Percentiles rank a stretch among this genome's conserved stretches.
Evolutionary conservation across 1,284 basidiomycete species (phyloP).

Genomic region (Pseudozyma hubeiensis): DNA sequence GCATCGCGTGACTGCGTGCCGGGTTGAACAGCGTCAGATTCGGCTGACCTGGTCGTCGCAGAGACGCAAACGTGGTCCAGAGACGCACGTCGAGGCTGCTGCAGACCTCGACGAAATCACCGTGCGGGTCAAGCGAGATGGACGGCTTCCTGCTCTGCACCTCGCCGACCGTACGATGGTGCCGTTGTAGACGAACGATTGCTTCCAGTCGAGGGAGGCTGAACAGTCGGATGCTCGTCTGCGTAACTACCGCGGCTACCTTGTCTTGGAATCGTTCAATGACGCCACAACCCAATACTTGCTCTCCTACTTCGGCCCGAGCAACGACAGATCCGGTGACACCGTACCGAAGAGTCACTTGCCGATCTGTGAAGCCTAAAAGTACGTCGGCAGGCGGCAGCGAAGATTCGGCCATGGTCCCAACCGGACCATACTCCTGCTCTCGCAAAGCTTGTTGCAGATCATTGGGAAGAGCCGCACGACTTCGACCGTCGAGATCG

Average conservation of each 20-base stretch:
- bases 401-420: slow-evolving; percentile 5
- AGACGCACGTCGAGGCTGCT: slow-evolving; percentile 61
- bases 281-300: slow-evolving; percentile 46
- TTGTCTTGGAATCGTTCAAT: slow-evolving; percentile 49
- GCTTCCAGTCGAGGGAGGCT: slow-evolving; percentile 56
- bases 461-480: slow-evolving; percentile 43
- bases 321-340: slow-evolving; percentile 53
- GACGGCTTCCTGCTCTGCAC: slow-evolving; percentile 18
- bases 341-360: slow-evolving; percentile 38
- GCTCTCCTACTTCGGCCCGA: slow-evolving; percentile 52
- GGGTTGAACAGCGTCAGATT: slow-evolving; percentile 46
- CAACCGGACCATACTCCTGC: slow-evolving; percentile 29
- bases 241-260: slow-evolving; percentile 47
- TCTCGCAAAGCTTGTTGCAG: slow-evolving; percentile 53
- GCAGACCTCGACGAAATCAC: slow-evolving; percentile 61
- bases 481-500: slow-evolving; percentile 45
- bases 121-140: slow-evolving; percentile 50
- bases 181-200: slow-evolving; percentile 57
- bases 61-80: slow-evolving; percentile 59
- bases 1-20: slow-evolving; percentile 32
- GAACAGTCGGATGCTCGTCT: slow-evolving; percentile 52
- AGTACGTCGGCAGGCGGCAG: slow-evolving; percentile 35
- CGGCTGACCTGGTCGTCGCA: slow-evolving; percentile 54
- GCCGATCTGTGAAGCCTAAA: slow-evolving; percentile 40
- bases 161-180: slow-evolving; percentile 51